Evolutionary conservation across 352 stramenopile genomes (phyloP), one percentile per base, ranked within the genome.

Genomic region (Globisporangium viniferum): DNA sequence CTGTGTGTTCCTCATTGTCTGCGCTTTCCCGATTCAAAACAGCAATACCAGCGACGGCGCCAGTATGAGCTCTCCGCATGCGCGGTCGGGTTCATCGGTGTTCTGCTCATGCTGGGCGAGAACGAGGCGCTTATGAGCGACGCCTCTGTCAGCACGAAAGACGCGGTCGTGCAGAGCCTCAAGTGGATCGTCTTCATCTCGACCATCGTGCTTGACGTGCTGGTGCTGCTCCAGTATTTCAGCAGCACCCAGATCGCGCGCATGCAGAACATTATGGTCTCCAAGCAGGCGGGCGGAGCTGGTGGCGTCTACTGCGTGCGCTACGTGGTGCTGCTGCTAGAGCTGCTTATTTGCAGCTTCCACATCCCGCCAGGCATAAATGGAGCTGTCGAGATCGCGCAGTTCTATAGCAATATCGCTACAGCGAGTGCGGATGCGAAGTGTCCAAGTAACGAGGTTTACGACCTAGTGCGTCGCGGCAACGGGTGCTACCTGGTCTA

Each of bases 61-160:
- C 76, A 69, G 9, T 88, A 77, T 69, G 82, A 91, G 49, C 69
- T 89, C n/a, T 55, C 62, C n/a, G 75, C 79, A 0, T 91, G 82
- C 24, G 67, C 70, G 12, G 36, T 88, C 1, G 84, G 67, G 18
- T 68, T 89, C 0, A 20, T 81, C 1, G 85, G 85, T 9, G 68
- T 93, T 10, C 41, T 83, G 20, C 51, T 93, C 33, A 93, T 93
- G 85, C 77, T 93, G 4, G 73, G 66, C n/a, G 75, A 90, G 63
- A 92, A 91, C 63, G 82, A 92, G 49, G 68, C 86, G 9, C 31
- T 88, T 9, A 78, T 77, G 67, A 66, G 57, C 9, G 71, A 55
- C 2, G 63, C 35, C 5, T 36, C 70, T 22, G 7, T 2, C 7
- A 53, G 7, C 51, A 63, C 46, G 0, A 67, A 69, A 3, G n/a